phyloP scores from a whole-genome alignment of 2,329 filamentous ascomycete genomes.

The Xylariaceae sp. region DNA sequence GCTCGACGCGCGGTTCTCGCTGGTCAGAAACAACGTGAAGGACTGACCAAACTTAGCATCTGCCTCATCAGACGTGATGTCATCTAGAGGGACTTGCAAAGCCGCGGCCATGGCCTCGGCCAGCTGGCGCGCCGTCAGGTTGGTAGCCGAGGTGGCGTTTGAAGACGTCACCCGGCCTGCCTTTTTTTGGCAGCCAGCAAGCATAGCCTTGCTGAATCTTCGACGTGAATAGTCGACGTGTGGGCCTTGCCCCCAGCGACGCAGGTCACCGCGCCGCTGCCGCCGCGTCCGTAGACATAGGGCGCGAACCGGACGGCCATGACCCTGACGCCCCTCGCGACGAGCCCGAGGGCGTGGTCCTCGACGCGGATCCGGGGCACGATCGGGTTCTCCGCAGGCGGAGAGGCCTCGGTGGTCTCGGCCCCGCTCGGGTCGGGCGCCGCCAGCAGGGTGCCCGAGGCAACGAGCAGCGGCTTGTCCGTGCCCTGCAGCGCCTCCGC shows the following conservation, averaged over 20 bases:
- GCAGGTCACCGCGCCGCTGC: conserved; percentile 37
- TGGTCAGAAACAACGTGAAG: conserved; percentile 39
- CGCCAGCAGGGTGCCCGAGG: conserved; percentile 37
- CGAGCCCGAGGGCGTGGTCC: conserved; percentile 35
- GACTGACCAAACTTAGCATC: conserved; percentile 33
- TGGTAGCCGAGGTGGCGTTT: conserved; percentile 37
- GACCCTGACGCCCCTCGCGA: conserved; percentile 39
- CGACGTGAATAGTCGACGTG: conserved; percentile 43
- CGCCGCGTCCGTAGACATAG: conserved; percentile 48
- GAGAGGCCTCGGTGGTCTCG: conserved; percentile 34
- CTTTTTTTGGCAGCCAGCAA: conserved; percentile 42
- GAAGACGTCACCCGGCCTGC: conserved; percentile 38
- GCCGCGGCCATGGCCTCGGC: conserved; percentile 29
- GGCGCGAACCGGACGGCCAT: conserved; percentile 44
- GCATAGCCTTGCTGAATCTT: conserved; percentile 47
- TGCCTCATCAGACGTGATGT: conserved; percentile 33
- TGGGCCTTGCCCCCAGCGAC: conserved; percentile 35
- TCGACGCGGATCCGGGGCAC: conserved; percentile 35
- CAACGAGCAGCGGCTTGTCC: conserved; percentile 41
- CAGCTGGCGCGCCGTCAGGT: conserved; percentile 38
- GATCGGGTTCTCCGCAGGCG: conserved; percentile 25
- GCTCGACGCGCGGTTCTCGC: conserved; percentile 39
- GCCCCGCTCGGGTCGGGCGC: conserved; percentile 32
- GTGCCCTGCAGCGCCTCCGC: conserved; percentile 38
- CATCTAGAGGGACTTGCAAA: conserved; percentile 28